A percentile compares a stretch with the other conserved stretches of the same genome.
These are phyloP conservation scores for Penicillium desertorum DNA, from an alignment of 495 filamentous ascomycete species.

Conservation along the genomic window DNA sequence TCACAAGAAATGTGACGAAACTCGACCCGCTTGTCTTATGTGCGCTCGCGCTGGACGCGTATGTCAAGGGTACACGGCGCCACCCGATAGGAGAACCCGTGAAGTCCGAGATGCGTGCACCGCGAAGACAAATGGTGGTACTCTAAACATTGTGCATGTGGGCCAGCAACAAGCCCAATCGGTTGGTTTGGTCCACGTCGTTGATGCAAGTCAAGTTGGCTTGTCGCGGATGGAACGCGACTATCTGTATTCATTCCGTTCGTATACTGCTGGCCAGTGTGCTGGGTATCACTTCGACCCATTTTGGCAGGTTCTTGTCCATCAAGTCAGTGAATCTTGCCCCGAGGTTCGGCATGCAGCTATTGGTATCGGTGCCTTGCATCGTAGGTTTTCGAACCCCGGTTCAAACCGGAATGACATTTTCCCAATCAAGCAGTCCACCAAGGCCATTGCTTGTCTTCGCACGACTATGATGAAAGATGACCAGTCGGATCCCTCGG, in stretches of 20 bases:
- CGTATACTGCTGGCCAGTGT: constrained; percentile 36
- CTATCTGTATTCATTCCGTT: constrained; percentile 11
- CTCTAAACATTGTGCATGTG: not conserved
- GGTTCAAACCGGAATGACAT: not conserved
- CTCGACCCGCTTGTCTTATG: constrained; percentile 52
- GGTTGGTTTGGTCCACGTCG: not conserved
- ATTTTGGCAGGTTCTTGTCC: constrained; percentile 52
- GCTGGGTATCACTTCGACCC: constrained; percentile 42
- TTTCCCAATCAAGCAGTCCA: constrained; percentile 47
- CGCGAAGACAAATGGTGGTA: not conserved
- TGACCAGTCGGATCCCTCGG: constrained; percentile 4
- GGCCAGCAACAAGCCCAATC: not conserved
- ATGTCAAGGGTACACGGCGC: constrained; percentile 32
- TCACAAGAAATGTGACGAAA: constrained; percentile 64
- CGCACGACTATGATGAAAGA: constrained; percentile 22
- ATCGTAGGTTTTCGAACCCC: constrained; percentile 19
- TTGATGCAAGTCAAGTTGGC: constrained; percentile 8
- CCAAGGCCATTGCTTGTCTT: constrained; percentile 39
- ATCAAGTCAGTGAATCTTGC: constrained; percentile 47
- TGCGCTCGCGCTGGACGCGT: constrained; percentile 48
- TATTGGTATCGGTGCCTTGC: constrained; percentile 43
- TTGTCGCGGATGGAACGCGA: constrained; percentile 11
- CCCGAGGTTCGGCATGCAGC: constrained; percentile 51
- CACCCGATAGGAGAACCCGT: constrained; percentile 11
- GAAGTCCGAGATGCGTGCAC: not conserved